Conservation (phyloP, 331 rosid species). For the Saraca asoca region DNA sequence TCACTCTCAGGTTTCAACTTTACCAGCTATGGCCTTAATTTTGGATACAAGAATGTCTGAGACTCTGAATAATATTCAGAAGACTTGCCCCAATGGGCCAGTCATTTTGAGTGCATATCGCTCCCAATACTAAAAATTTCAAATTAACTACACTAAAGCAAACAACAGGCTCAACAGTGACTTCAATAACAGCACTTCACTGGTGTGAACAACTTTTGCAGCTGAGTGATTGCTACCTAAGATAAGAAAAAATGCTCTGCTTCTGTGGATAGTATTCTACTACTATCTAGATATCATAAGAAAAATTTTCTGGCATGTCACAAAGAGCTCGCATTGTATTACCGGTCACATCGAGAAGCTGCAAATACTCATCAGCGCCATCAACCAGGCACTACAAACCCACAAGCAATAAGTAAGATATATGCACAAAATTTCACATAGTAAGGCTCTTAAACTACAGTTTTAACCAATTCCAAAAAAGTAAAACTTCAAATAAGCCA, state of each 20-base stretch:
- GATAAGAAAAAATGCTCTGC: constrained; percentile 30
- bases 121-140: constrained; percentile 9
- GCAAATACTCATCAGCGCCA: constrained; percentile 83
- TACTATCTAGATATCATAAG: constrained; percentile 40
- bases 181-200: neutral
- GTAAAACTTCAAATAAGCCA: neutral
- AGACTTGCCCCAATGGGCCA: neutral
- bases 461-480: neutral
- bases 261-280: neutral
- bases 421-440: neutral
- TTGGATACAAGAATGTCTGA: neutral
- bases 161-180: neutral
- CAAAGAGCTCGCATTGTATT: constrained; percentile 61
- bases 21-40: neutral
- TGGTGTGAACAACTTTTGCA: neutral
- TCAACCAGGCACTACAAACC: constrained; percentile 75
- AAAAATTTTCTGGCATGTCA: constrained; percentile 64
- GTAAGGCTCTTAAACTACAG: neutral
- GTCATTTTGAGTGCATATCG: neutral
- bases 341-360: constrained; percentile 55
- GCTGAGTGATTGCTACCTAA: constrained; percentile 14
- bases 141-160: constrained; percentile 24
- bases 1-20: neutral
- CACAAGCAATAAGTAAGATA: constrained; percentile 33
- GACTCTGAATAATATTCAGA: neutral